A percentile compares a stretch with the other conserved stretches of the same genome.
phyloP scores from a whole-genome alignment of 441 rosid genomes.

The Erysimum pusillum region DNA sequence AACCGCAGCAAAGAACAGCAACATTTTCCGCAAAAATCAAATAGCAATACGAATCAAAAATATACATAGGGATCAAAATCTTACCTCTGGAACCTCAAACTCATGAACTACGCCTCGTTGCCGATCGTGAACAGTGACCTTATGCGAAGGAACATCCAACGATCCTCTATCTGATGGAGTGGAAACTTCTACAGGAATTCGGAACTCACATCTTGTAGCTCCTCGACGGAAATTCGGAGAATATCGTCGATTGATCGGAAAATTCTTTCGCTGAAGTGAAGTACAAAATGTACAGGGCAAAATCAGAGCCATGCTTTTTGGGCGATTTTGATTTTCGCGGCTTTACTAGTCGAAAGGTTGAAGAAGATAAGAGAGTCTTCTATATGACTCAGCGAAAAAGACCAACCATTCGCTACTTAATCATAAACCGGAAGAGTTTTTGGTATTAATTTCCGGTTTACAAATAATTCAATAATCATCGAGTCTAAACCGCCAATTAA shows the following conservation, averaged over 20 bases:
- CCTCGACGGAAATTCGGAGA: constrained; percentile 46
- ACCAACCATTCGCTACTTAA: constrained; percentile 22
- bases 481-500: neutral
- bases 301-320: constrained; percentile 37
- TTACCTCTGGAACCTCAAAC: constrained; percentile 85
- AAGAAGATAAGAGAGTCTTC: constrained; percentile 41
- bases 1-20: neutral
- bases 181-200: constrained; percentile 55
- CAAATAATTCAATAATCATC: neutral
- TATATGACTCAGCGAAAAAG: neutral
- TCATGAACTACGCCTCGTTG: constrained; percentile 80
- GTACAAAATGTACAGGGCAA: constrained; percentile 28
- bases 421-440: constrained; percentile 2
- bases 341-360: constrained; percentile 38
- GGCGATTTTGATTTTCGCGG: constrained; percentile 42
- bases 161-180: constrained; percentile 46
- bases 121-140: constrained; percentile 83
- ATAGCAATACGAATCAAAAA: constrained; percentile 1
- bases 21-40: constrained; percentile 36
- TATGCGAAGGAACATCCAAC: constrained; percentile 65
- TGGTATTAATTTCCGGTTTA: constrained; percentile 8
- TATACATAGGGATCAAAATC: neutral
- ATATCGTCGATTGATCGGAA: constrained; percentile 18
- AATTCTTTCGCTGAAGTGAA: constrained; percentile 38
- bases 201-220: constrained; percentile 59